A percentile compares a stretch with the other conserved stretches of the same genome.
phyloP scores from a whole-genome alignment of 2,329 filamentous ascomycete genomes.

The Dothidotthia symphoricarpi region DNA sequence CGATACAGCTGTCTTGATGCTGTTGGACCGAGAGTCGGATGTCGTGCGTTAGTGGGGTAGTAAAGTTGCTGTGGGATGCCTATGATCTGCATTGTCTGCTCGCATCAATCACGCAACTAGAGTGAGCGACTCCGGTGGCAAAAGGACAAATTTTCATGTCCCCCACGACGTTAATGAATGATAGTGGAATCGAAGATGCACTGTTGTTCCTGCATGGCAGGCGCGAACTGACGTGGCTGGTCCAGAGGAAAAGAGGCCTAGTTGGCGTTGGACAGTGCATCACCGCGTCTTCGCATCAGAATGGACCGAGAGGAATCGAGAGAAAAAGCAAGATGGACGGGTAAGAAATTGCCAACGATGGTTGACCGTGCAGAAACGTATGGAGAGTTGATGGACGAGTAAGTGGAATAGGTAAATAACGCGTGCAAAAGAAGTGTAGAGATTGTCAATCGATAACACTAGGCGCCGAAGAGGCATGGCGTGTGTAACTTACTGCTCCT shows the following conservation, averaged over 20 bases:
- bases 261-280: conserved; percentile 9
- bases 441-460: conserved; percentile 13
- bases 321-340: conserved; percentile 15
- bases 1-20: conserved; percentile 36
- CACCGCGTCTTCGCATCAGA: conserved; percentile 16
- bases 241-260: conserved; percentile 15
- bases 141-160: conserved; percentile 29
- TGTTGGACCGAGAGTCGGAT: conserved; percentile 25
- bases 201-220: conserved; percentile 40
- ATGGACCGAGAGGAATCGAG: conserved; percentile 11
- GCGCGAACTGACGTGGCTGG: conserved; percentile 38
- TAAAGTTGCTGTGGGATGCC: conserved; percentile 20
- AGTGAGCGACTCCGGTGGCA: conserved; percentile 17
- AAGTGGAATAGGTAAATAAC: conserved; percentile 6
- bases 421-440: conserved; percentile 1
- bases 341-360: conserved; percentile 16
- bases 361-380: conserved; percentile 18
- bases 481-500: conserved; percentile 4
- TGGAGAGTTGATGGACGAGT: conserved; percentile 9
- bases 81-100: conserved; percentile 21
- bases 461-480: conserved; percentile 1
- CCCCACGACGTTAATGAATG: conserved; percentile 31
- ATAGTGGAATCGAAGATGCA: conserved; percentile 22
- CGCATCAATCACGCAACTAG: too few species aligned
- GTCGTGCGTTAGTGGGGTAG: conserved; percentile 20